Evolutionary conservation across 495 filamentous ascomycete genomes (phyloP).

Genomic region (Entonaema liquescens): DNA sequence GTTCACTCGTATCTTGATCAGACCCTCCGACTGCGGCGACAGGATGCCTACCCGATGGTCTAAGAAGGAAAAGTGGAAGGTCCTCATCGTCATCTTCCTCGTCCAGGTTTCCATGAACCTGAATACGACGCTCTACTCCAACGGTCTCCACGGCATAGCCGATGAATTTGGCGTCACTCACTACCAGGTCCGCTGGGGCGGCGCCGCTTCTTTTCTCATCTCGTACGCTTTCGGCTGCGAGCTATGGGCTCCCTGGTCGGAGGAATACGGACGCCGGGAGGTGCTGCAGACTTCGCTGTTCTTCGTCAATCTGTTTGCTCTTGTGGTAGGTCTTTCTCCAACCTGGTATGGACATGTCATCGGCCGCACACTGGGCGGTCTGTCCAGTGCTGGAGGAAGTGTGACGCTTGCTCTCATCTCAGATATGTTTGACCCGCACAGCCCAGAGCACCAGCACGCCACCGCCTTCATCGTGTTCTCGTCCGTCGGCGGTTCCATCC

Average conservation of each 20-base stretch:
- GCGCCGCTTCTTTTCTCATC: slow-evolving; percentile 66
- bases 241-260: slow-evolving; percentile 73
- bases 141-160: slow-evolving; percentile 62
- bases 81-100: slow-evolving; percentile 24
- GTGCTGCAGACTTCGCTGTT: slow-evolving; percentile 65
- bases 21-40: slow-evolving; percentile 43
- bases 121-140: slow-evolving; percentile 52
- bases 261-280: slow-evolving; percentile 67
- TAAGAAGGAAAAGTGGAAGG: slow-evolving; percentile 62
- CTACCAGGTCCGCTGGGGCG: slow-evolving; percentile 44
- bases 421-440: slow-evolving; percentile 68
- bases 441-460: slow-evolving; percentile 63
- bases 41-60: slow-evolving; percentile 64
- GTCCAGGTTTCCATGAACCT: slow-evolving; percentile 56
- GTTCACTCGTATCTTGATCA: slow-evolving; percentile 1
- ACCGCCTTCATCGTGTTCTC: slow-evolving; percentile 70
- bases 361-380: slow-evolving; percentile 65
- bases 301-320: slow-evolving; percentile 67
- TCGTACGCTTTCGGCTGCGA: slow-evolving; percentile 72
- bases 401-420: slow-evolving; percentile 71
- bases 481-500: slow-evolving; percentile 51
- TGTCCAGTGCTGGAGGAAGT: slow-evolving; percentile 68
- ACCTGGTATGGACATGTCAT: slow-evolving; percentile 66
- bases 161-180: slow-evolving; percentile 58
- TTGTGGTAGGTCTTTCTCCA: slow-evolving; percentile 62